Percentiles rank a stretch among this genome's conserved stretches.
phyloP scores from a whole-genome alignment of 2,329 filamentous ascomycete genomes.

The Zalaria obscura region DNA sequence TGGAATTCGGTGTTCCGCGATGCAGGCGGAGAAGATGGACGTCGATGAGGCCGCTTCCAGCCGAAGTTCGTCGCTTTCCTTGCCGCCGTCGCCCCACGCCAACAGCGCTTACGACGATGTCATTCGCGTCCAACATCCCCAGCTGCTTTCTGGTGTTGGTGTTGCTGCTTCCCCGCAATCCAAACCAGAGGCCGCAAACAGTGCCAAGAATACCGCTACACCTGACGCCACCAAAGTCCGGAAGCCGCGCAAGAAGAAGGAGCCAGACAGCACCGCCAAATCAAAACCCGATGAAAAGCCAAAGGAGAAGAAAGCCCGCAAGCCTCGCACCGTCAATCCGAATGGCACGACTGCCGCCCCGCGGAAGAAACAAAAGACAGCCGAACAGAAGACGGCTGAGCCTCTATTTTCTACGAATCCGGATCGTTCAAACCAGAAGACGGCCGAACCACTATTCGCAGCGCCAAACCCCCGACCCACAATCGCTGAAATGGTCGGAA shows the following conservation, averaged over 20 bases:
- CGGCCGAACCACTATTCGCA: conserved; percentile 10
- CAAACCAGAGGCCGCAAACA: conserved; percentile 20
- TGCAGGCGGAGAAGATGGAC: conserved; percentile 1
- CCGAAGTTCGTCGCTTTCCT: conserved; percentile 3
- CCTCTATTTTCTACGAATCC: conserved; percentile 12
- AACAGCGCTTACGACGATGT: conserved; percentile 10
- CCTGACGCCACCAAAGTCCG: conserved; percentile 18
- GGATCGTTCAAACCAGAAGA: conserved; percentile 20
- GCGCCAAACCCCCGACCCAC: conserved; percentile 22
- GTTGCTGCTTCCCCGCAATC: conserved; percentile 2
- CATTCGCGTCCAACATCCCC: conserved; percentile 6
- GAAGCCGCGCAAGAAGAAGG: conserved; percentile 25
- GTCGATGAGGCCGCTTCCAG: conserved; percentile 1
- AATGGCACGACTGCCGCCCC: conserved; percentile 22
- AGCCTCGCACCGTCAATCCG: conserved; percentile 32
- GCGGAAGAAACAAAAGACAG: conserved; percentile 34
- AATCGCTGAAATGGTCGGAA: conserved; percentile 24
- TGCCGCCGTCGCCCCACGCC: conserved; percentile 7
- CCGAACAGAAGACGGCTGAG: conserved; percentile 8
- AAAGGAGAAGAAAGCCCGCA: conserved; percentile 29
- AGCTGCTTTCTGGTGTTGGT: conserved; percentile 2
- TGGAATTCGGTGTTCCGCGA: background rate
- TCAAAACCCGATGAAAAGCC: conserved; percentile 25
- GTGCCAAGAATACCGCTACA: conserved; percentile 16
- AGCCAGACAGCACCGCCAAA: conserved; percentile 18